phyloP scores from a whole-genome alignment of 1,284 basidiomycete species.

The Cryptococcus sp. region DNA sequence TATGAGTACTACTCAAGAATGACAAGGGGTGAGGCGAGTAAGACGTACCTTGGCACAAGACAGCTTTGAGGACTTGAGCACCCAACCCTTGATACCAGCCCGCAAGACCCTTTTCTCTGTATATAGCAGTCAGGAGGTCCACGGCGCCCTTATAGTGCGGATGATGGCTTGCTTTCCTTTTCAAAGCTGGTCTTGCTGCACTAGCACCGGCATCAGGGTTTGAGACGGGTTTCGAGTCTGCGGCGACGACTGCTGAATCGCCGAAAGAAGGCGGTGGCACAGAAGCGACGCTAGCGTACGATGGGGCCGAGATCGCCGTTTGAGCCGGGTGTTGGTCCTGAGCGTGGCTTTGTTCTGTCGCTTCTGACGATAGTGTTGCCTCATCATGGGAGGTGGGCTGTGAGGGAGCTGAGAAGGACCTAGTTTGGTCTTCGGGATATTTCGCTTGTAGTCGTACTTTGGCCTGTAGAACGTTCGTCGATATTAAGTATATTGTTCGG shows the following conservation, averaged over 20 bases:
- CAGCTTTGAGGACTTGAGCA: conserved; percentile 63
- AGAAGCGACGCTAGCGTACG: conserved; percentile 36
- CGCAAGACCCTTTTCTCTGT: conserved; percentile 69
- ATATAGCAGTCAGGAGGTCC: conserved; percentile 67
- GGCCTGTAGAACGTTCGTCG: conserved; percentile 57
- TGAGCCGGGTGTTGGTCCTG: no score
- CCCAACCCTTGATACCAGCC: conserved; percentile 96
- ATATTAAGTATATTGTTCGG: neutral
- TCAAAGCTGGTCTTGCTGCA: neutral
- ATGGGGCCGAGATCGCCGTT: conserved; percentile 7
- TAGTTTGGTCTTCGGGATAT: conserved; percentile 6
- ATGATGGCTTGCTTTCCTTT: neutral
- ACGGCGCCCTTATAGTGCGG: conserved; percentile 34
- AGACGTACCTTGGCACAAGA: conserved; percentile 58
- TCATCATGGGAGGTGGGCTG: neutral
- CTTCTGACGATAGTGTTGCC: no score
- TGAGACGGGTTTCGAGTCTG: neutral
- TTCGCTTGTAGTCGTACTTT: conserved; percentile 94
- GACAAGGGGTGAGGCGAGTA: conserved; percentile 4
- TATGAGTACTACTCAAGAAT: neutral
- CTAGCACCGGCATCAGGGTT: neutral
- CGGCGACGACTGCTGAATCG: conserved; percentile 11
- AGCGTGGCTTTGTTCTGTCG: no score
- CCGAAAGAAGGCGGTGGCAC: conserved; percentile 4
- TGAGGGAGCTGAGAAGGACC: neutral